Conservation (phyloP, 129 eudicot genomes). For the Escallonia herrerae region DNA sequence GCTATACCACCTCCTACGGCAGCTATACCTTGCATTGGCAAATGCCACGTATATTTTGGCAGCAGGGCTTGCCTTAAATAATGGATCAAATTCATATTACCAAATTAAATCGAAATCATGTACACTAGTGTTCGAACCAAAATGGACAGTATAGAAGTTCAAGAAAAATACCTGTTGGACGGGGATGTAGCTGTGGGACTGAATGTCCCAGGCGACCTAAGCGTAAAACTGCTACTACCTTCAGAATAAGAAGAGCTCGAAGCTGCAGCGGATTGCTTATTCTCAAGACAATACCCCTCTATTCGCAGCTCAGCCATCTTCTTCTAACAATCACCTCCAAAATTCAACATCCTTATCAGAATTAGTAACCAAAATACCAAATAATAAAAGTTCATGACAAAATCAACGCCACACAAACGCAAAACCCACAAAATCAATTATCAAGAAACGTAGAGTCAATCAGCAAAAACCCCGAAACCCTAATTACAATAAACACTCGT, state of each 20-base stretch:
- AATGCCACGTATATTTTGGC: too few relatives aligned
- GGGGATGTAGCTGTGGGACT: conserved; percentile 75
- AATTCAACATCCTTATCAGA: conserved; percentile 18
- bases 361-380: neutral
- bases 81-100: too few relatives aligned
- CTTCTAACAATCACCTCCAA: conserved; percentile 22
- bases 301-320: conserved; percentile 57
- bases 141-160: neutral
- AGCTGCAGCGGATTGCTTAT: conserved; percentile 68
- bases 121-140: neutral
- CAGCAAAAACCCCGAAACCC: conserved; percentile 22
- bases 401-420: neutral
- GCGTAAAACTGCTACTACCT: conserved; percentile 56
- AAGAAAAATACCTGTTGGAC: conserved; percentile 46
- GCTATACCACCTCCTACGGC: too few relatives aligned
- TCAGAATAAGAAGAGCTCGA: conserved; percentile 79
- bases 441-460: conserved; percentile 2
- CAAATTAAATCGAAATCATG: too few relatives aligned
- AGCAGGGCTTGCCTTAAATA: too few relatives aligned
- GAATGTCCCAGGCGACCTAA: conserved; percentile 52
- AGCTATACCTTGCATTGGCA: too few relatives aligned
- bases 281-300: conserved; percentile 56
- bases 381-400: neutral
- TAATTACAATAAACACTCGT: conserved; percentile 1
- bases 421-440: neutral